phyloP scores from a whole-genome alignment of 139 green algal species.

The Ettlia oleoabundans region DNA sequence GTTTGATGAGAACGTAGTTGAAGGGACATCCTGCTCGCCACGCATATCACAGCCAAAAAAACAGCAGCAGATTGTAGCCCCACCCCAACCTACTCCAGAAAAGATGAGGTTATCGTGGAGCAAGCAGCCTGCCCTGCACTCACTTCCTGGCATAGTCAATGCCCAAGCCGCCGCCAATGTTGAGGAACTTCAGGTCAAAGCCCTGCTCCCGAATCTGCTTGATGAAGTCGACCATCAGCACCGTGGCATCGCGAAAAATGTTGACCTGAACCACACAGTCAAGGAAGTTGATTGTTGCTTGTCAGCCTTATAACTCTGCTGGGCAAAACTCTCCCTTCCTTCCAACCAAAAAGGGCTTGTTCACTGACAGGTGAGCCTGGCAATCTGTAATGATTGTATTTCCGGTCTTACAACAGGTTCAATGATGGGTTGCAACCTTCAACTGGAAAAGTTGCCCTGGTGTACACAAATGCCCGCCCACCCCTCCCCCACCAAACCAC shows the following conservation, averaged over 20 bases:
- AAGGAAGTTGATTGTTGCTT: neutral
- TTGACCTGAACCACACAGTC: slow-evolving; percentile 69
- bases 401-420: no score
- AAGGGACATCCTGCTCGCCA: no score
- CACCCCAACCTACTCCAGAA: no score
- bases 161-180: slow-evolving; percentile 97
- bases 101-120: no score
- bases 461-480: neutral
- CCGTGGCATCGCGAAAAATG: slow-evolving; percentile 94
- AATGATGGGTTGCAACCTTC: no score
- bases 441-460: neutral
- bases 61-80: neutral
- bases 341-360: no score
- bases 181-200: slow-evolving; percentile 92
- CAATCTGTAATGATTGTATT: no score
- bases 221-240: slow-evolving; percentile 95
- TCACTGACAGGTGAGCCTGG: no score
- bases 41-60: no score
- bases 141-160: slow-evolving; percentile 91
- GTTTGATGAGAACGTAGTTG: no score
- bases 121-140: neutral
- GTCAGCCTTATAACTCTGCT: no score
- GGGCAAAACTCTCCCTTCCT: no score
- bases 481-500: neutral
- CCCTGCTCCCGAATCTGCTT: slow-evolving; percentile 88